Base-by-base conservation (phyloP, 768 basidiomycete species). In the Lyophyllum shimeji region DNA sequence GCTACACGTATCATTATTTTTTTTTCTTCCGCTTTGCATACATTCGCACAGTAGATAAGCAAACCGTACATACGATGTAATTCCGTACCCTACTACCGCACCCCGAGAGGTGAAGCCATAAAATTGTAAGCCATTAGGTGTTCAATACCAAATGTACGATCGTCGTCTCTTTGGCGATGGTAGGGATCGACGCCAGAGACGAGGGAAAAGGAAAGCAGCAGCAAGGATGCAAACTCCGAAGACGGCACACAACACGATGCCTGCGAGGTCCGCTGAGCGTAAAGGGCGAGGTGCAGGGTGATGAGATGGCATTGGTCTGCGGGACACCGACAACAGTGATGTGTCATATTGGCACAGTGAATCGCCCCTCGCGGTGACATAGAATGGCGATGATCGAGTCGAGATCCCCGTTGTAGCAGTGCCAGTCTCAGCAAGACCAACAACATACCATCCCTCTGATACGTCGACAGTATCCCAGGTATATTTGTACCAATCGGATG, bases 401-500 rank as follows among this genome's bases (percentile, higher is more conserved):
- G 56, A 57, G 23, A 69, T 55, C 7, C 57, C 62, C 25, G 40
- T 23, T 7, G 47, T 56, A 49, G n/a, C n/a, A 6, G 48, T 53
- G 13, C 56, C 23, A 1, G 64, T 63, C 46, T 69, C 63, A 56
- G 60, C 63, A 2, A 70, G 67, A 42, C 64, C 55, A 11, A 61
- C 65, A 33, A 60, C 61, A 54, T 76, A 75, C 64, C 65, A 63
- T 29, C 75, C 75, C 39, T 61, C 61, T n/a, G 61, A 58, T 13
- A 74, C 68, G 50, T 73, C 67, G 12, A 74, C 72, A 3, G 63
- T 53, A 21, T 52, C 18, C 73, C 74, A 74, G 24, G 53, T 57
- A 53, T 65, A 67, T 20, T 25, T 46, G 12, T 64, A 46, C 1
- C 63, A 61, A 21, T 63, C 59, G 7, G 69, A 61, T 2, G 66